Evolutionary conservation across 768 basidiomycete species (phyloP).

Genomic region (Suillus variegatus): DNA sequence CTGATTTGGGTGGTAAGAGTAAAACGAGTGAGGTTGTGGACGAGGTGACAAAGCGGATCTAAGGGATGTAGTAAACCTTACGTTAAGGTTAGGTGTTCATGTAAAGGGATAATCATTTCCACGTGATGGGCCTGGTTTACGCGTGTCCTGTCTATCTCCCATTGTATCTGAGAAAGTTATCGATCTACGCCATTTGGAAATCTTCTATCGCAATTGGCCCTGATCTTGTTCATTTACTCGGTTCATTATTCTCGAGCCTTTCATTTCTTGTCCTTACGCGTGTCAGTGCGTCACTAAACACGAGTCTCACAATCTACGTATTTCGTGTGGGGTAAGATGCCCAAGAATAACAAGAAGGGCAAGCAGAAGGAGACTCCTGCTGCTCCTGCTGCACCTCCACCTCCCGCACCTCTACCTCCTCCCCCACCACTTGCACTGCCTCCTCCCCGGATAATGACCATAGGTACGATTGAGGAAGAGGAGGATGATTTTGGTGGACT

Average conservation of each 20-base stretch:
- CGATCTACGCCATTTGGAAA: constrained; percentile 13
- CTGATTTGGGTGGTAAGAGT: constrained; percentile 84
- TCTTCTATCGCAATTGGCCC: constrained; percentile 12
- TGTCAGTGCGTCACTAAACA: constrained; percentile 28
- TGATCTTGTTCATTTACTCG: constrained; percentile 11
- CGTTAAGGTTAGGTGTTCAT: constrained; percentile 12
- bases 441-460: constrained; percentile 10
- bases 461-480: constrained; percentile 30
- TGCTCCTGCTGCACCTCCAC: background rate
- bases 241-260: constrained; percentile 27
- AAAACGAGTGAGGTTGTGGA: constrained; percentile 80
- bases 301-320: constrained; percentile 22
- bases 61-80: constrained; percentile 17
- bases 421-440: constrained; percentile 12
- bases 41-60: constrained; percentile 76
- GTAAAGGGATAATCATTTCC: constrained; percentile 5
- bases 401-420: constrained; percentile 8
- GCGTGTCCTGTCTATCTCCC: constrained; percentile 4
- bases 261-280: constrained; percentile 27
- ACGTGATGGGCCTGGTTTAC: constrained; percentile 12
- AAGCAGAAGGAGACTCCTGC: constrained; percentile 30
- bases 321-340: constrained; percentile 24
- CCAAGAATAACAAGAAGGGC: constrained; percentile 34
- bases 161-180: background rate
- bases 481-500: constrained; percentile 20